Evolutionary conservation across 176 grass and related monocot genomes (phyloP).

Genomic region (Raddia guianensis): DNA sequence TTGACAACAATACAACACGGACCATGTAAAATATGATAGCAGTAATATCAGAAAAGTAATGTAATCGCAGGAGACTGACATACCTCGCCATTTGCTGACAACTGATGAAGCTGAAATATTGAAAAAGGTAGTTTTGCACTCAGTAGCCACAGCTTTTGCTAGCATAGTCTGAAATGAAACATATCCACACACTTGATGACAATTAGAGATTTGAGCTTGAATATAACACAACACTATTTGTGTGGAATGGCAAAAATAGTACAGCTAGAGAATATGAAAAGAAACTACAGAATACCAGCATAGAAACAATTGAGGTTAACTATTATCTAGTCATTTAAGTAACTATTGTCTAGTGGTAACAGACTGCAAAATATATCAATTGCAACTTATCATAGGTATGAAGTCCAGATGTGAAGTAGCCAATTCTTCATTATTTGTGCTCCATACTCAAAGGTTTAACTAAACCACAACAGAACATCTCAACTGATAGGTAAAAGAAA

Average conservation of each 20-base stretch:
- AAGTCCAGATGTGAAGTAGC: background rate
- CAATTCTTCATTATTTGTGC: background rate
- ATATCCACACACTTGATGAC: slow-evolving; percentile 1
- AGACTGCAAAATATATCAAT: slow-evolving; percentile 11
- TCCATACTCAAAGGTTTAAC: background rate
- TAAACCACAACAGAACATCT: background rate
- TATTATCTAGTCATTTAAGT: no score
- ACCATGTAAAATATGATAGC: background rate
- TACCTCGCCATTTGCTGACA: slow-evolving; percentile 96
- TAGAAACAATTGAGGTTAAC: background rate
- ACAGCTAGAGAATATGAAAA: background rate
- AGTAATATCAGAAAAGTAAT: slow-evolving; percentile 26
- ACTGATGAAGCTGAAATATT: slow-evolving; percentile 97
- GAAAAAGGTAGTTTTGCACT: slow-evolving; percentile 98
- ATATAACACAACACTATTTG: slow-evolving; percentile 3
- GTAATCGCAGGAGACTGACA: slow-evolving; percentile 25
- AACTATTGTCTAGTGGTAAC: background rate
- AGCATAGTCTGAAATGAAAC: slow-evolving; percentile 86
- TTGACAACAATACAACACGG: background rate
- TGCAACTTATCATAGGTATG: background rate
- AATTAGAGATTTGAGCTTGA: slow-evolving; percentile 32
- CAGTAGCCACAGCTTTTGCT: slow-evolving; percentile 94
- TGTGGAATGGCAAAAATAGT: background rate
- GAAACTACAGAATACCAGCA: slow-evolving; percentile 5
- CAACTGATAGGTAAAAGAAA: no score